These are phyloP conservation scores for Casaregolazyma lundiana DNA, from an alignment of 1,139 yeast species.

Conservation along the genomic window DNA sequence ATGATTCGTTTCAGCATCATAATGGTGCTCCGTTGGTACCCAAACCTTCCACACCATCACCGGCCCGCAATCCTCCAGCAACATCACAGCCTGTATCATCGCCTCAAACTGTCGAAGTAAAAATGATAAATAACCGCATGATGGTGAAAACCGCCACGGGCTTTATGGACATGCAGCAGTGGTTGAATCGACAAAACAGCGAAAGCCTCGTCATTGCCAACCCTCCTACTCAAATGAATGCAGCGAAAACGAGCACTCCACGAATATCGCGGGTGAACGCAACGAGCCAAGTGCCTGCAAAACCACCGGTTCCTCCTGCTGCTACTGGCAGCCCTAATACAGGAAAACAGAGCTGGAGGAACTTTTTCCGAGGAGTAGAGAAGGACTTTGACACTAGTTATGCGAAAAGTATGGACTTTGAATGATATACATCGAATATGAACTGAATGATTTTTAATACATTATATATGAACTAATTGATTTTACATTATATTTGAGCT, in stretches of 20 bases:
- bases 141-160: conserved; percentile 28
- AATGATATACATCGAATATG: not conserved
- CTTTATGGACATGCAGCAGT: conserved; percentile 33
- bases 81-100: not conserved
- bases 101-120: conserved; percentile 24
- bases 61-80: not conserved
- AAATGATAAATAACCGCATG: conserved; percentile 29
- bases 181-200: conserved; percentile 25
- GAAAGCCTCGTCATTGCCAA: conserved; percentile 7
- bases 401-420: conserved; percentile 8
- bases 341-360: conserved; percentile 4
- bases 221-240: conserved; percentile 2
- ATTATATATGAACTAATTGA: not conserved
- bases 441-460: not conserved
- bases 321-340: not conserved
- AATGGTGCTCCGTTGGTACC: not conserved
- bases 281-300: not conserved
- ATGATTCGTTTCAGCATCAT: not conserved
- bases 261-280: not conserved
- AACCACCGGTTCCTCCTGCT: too few species aligned
- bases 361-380: conserved; percentile 6
- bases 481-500: not conserved
- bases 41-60: not conserved
- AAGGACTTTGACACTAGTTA: conserved; percentile 10
- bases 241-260: not conserved